Evolutionary conservation across 139 green algal species (phyloP), one percentile per base, ranked within the genome.

Genomic region (Haematococcus lacustris): DNA sequence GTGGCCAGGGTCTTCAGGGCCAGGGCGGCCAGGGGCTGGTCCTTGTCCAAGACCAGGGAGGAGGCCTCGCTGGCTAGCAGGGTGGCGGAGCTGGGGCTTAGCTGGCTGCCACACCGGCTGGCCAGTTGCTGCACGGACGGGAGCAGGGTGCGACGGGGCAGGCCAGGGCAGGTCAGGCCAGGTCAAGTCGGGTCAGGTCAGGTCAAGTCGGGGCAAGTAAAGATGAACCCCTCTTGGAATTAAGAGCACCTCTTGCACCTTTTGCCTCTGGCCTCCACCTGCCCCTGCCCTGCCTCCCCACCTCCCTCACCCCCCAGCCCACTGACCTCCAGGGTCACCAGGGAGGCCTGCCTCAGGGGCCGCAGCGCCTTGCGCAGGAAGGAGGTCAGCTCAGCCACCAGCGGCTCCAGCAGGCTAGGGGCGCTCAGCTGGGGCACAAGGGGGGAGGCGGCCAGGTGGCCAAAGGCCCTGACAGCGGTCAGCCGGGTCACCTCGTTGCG

Each of bases 311-410:
- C n/a, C n/a, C n/a, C n/a, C n/a, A 21, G 47, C 13, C 47, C 21
- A 21, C 47, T 57, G 50, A 83, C 78, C 80, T 89, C 85, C 26
- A 95, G 76, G 1, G 87, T 78, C 1, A 66, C 50, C 7, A 98
- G 82, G 13, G 93, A 79, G 1, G 88, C 87, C 74, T 91, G 87
- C 47, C 93, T 82, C 47, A 98, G 90, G 43, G 77, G 71, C 13
- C 93, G 75, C 79, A 94, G 96, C 37, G 90, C 83, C 82, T 98
- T 98, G 68, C 92, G 88, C 67, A 98, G 84, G 83, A 97, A 97
- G 66, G 62, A 66, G 2, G 89, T 96, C 21, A 98, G 85, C 78
- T 95, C 87, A 3, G 53, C 59, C 37, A 91, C 51, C 33, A 87
- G 68, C 0, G 78, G 73, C 40, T 78, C 66, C 39, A 91, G 73